Percentiles rank a stretch among this genome's conserved stretches.
Evolutionary conservation across 176 grass and related monocot species (phyloP).

Genomic region (Areca catechu): DNA sequence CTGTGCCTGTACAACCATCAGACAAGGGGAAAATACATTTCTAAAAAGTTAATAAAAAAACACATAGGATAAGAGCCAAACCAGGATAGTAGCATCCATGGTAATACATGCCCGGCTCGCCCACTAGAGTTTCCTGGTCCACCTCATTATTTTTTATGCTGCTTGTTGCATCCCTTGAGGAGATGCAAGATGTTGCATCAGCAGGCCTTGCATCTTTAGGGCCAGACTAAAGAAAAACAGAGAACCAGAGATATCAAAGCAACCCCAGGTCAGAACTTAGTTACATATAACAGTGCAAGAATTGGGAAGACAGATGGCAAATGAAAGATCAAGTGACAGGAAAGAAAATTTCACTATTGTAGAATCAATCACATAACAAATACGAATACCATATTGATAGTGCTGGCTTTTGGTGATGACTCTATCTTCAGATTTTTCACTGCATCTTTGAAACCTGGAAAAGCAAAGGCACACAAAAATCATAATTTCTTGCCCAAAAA

Average conservation of each 20-base stretch:
- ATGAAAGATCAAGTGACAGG: neutral
- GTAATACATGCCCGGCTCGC: constrained; percentile 62
- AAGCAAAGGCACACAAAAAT: constrained; percentile 45
- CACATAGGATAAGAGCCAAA: constrained; percentile 14
- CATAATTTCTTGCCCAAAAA: constrained; percentile 23
- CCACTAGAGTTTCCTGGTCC: constrained; percentile 39
- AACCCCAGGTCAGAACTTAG: constrained; percentile 4
- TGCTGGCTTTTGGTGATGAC: constrained; percentile 38
- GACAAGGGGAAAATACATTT: too few relatives aligned
- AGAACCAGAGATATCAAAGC: constrained; percentile 4
- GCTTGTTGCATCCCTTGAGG: constrained; percentile 52
- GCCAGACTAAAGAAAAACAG: constrained; percentile 31
- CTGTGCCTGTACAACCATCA: neutral
- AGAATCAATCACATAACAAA: constrained; percentile 19
- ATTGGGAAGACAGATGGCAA: too few relatives aligned
- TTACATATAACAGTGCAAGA: too few relatives aligned
- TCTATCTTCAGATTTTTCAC: constrained; percentile 64
- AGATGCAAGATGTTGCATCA: constrained; percentile 70
- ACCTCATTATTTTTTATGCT: constrained; percentile 52
- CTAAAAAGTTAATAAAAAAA: too few relatives aligned
- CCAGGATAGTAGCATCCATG: constrained; percentile 81
- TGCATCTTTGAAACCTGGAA: constrained; percentile 51
- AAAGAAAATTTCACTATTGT: neutral
- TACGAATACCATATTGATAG: constrained; percentile 51
- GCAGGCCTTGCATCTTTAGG: constrained; percentile 54